Evolutionary conservation across 1,284 basidiomycete species (phyloP).

Genomic region (Xerocomus amazonicus): DNA sequence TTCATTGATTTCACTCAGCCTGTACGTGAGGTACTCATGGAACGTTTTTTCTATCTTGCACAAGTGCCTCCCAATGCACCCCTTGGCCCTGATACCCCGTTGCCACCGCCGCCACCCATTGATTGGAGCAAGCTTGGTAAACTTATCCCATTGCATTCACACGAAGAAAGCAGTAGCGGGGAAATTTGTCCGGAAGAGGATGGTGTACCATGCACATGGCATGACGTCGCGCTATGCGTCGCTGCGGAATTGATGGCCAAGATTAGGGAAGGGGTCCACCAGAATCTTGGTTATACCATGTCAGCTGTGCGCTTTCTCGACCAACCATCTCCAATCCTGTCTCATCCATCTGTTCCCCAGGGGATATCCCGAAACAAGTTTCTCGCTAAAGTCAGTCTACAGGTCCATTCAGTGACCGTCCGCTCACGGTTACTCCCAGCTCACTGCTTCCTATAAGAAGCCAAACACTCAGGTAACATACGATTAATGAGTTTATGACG

Average conservation of each 20-base stretch:
- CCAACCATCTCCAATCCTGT: not conserved
- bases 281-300: constrained; percentile 86
- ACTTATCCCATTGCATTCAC: constrained; percentile 62
- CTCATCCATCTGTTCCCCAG: constrained; percentile 33
- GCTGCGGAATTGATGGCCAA: constrained; percentile 88
- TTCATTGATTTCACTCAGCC: constrained; percentile 87
- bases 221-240: constrained; percentile 87
- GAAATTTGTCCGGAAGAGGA: constrained; percentile 31
- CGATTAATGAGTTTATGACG: not conserved
- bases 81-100: constrained; percentile 71
- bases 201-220: constrained; percentile 64
- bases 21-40: constrained; percentile 69
- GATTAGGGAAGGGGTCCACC: constrained; percentile 65
- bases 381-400: constrained; percentile 73
- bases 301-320: constrained; percentile 68
- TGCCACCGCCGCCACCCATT: constrained; percentile 74
- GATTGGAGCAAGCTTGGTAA: constrained; percentile 67
- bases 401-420: not conserved
- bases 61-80: constrained; percentile 65
- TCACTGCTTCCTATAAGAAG: constrained; percentile 87
- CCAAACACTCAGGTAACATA: constrained; percentile 71
- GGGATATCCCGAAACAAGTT: constrained; percentile 95
- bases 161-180: constrained; percentile 17
- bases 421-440: constrained; percentile 39
- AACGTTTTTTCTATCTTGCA: constrained; percentile 74